phyloP scores from a whole-genome alignment of 192 early-diverging fungal genomes.

The Mortierella alpina region DNA sequence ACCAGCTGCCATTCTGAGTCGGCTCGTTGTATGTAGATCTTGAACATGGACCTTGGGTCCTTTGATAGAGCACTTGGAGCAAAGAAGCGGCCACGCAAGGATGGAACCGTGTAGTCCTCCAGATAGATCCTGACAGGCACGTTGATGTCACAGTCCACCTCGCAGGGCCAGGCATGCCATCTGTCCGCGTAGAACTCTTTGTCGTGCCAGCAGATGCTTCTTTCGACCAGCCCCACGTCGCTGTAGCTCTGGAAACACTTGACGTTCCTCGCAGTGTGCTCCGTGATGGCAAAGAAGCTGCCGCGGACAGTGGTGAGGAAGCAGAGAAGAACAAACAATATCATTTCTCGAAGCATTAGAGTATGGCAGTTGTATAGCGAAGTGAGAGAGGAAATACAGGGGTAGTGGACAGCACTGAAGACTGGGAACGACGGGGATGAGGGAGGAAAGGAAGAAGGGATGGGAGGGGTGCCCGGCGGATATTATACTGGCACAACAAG shows the following conservation, averaged over 20 bases:
- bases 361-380: too few relatives aligned
- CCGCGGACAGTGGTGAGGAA: neutral
- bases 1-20: conserved; percentile 32
- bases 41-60: conserved; percentile 12
- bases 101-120: conserved; percentile 10
- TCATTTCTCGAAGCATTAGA: too few relatives aligned
- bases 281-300: conserved; percentile 14
- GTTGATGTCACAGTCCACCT: conserved; percentile 16
- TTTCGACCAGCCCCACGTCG: conserved; percentile 15
- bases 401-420: too few relatives aligned
- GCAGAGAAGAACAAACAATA: neutral
- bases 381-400: too few relatives aligned
- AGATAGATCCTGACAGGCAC: conserved; percentile 13
- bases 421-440: too few relatives aligned
- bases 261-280: conserved; percentile 11
- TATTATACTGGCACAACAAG: too few relatives aligned
- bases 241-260: conserved; percentile 26
- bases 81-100: neutral
- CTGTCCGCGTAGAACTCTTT: conserved; percentile 22
- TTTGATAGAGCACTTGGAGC: too few relatives aligned
- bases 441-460: too few relatives aligned
- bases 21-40: conserved; percentile 18
- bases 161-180: conserved; percentile 24
- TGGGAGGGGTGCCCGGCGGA: too few relatives aligned
- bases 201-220: conserved; percentile 18